Conservation (phyloP, 345 rosid genomes). For the Murraya paniculata region DNA sequence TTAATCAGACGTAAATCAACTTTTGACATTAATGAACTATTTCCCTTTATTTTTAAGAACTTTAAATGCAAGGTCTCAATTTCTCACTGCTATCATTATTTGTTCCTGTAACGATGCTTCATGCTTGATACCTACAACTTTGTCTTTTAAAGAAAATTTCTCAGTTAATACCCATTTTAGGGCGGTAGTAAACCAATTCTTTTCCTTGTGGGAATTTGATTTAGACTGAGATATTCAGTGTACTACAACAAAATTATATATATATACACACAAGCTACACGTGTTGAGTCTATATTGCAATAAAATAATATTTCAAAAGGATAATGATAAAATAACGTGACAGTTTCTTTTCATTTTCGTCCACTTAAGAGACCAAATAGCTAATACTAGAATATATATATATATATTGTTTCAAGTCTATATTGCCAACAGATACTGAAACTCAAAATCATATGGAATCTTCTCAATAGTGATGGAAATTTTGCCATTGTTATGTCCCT, state of each 20-base stretch:
- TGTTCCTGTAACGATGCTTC: not conserved
- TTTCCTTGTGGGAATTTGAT: too few relatives aligned
- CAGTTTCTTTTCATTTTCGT: not conserved
- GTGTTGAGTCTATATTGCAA: too few relatives aligned
- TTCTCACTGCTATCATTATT: not conserved
- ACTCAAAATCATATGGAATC: constrained; percentile 79
- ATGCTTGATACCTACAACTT: not conserved
- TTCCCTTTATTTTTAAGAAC: not conserved
- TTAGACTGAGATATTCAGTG: too few relatives aligned
- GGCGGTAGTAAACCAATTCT: too few relatives aligned
- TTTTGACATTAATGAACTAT: not conserved
- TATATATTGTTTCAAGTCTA: constrained; percentile 12
- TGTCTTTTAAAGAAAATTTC: not conserved
- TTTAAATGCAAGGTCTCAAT: not conserved
- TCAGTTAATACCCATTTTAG: too few relatives aligned
- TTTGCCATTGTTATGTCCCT: constrained; percentile 41
- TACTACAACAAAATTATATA: too few relatives aligned
- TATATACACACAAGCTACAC: too few relatives aligned
- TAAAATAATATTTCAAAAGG: too few relatives aligned
- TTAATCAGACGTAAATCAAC: not conserved
- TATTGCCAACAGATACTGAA: constrained; percentile 77
- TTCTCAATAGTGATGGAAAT: constrained; percentile 55
- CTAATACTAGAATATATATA: not conserved
- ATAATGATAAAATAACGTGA: not conserved
- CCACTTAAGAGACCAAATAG: not conserved